A percentile compares a stretch with the other conserved stretches of the same genome.
phyloP scores from a whole-genome alignment of 106 monocot species.

The Posidonia australis region DNA sequence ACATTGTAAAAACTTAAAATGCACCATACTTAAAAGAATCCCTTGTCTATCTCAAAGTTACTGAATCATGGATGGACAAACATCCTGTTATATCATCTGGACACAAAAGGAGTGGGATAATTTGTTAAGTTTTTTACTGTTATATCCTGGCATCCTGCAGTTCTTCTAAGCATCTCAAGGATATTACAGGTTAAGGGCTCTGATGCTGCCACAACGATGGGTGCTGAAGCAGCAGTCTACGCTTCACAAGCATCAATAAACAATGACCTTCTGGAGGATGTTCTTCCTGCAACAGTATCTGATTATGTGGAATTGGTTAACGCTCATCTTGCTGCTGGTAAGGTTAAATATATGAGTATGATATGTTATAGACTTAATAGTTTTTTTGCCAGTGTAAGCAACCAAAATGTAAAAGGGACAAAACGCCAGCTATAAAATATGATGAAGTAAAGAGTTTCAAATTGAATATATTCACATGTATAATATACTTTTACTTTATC shows the following conservation, averaged over 20 bases:
- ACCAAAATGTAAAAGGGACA: too few relatives aligned
- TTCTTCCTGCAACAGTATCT: constrained; percentile 72
- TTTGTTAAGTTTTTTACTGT: not conserved
- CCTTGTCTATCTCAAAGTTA: too few relatives aligned
- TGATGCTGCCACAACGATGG: constrained; percentile 78
- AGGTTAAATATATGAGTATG: not conserved
- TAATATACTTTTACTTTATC: too few relatives aligned
- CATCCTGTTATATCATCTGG: not conserved
- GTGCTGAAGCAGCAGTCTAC: constrained; percentile 86
- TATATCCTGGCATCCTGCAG: not conserved
- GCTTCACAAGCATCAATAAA: constrained; percentile 83
- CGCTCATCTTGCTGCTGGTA: constrained; percentile 82
- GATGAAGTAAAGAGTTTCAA: too few relatives aligned
- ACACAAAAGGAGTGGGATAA: not conserved
- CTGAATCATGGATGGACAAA: not conserved
- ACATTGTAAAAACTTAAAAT: too few relatives aligned
- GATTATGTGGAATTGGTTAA: constrained; percentile 78
- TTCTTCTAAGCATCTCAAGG: not conserved
- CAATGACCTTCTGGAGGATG: constrained; percentile 71
- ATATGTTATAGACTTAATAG: too few relatives aligned
- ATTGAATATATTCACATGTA: too few relatives aligned
- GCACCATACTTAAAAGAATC: too few relatives aligned
- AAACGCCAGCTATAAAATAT: too few relatives aligned
- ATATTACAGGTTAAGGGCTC: constrained; percentile 69
- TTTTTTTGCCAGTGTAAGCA: too few relatives aligned